These are phyloP conservation scores for Botrytis paeoniae DNA, from an alignment of 2,329 filamentous ascomycete genomes.

Conservation along the genomic window DNA sequence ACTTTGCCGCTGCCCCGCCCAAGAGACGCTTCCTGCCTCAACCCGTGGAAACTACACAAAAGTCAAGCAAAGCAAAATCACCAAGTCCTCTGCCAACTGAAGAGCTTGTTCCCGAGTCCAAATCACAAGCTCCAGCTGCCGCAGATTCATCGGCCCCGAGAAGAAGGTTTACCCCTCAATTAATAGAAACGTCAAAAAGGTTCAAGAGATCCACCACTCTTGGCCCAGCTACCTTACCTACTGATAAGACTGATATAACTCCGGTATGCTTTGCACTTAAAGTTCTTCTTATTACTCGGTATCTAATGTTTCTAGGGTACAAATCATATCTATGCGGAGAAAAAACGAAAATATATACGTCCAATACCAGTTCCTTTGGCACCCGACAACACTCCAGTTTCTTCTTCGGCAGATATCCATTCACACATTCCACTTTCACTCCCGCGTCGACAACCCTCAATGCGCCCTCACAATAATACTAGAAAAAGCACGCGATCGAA, in stretches of 20 bases:
- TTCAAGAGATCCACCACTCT: slow-evolving; percentile 65
- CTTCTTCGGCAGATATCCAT: slow-evolving; percentile 33
- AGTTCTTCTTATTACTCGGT: background rate
- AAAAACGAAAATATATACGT: slow-evolving; percentile 29
- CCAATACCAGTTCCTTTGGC: slow-evolving; percentile 23
- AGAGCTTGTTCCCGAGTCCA: slow-evolving; percentile 55
- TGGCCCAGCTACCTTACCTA: slow-evolving; percentile 58
- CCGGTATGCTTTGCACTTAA: slow-evolving; percentile 39
- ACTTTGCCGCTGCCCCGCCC: slow-evolving; percentile 37
- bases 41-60: slow-evolving; percentile 69
- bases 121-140: slow-evolving; percentile 42
- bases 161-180: slow-evolving; percentile 68
- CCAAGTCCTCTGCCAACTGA: slow-evolving; percentile 45
- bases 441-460: slow-evolving; percentile 42
- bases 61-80: slow-evolving; percentile 52
- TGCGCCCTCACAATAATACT: slow-evolving; percentile 44
- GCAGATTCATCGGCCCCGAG: slow-evolving; percentile 36
- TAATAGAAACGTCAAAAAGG: slow-evolving; percentile 76
- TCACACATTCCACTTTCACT: slow-evolving; percentile 37
- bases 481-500: slow-evolving; percentile 41
- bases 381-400: background rate
- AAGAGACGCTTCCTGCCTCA: slow-evolving; percentile 63
- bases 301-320: slow-evolving; percentile 16
- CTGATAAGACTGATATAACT: slow-evolving; percentile 70
- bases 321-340: slow-evolving; percentile 35